Conservation (phyloP, 2,329 filamentous ascomycete species). For the Claviceps pazoutovae region DNA sequence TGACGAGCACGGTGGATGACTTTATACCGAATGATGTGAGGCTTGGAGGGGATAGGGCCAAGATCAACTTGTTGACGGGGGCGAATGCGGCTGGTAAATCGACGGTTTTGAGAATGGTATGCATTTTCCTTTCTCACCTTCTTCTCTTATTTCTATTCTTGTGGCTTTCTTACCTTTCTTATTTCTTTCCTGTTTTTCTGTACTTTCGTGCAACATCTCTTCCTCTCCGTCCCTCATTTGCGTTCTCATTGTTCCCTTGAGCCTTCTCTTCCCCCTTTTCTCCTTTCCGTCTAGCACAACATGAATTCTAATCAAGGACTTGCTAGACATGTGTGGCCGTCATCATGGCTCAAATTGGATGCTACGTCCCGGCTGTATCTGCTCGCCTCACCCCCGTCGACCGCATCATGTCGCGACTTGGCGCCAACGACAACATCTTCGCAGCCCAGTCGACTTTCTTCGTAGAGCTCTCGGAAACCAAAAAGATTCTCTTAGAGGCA, state of each 20-base stretch:
- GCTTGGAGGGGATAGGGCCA: constrained; percentile 66
- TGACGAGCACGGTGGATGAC: constrained; percentile 75
- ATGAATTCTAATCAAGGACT: not conserved
- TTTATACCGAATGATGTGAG: constrained; percentile 94
- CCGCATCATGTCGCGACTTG: constrained; percentile 95
- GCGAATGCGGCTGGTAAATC: constrained; percentile 97
- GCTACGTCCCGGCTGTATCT: constrained; percentile 71
- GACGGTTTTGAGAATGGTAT: constrained; percentile 84
- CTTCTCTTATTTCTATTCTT: constrained; percentile 4
- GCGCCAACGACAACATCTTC: constrained; percentile 98
- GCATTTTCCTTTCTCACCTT: not conserved
- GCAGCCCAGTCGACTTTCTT: constrained; percentile 97
- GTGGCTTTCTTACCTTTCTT: constrained; percentile 12
- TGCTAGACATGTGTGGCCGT: constrained; percentile 77
- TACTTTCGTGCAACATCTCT: not conserved
- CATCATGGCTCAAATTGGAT: constrained; percentile 94
- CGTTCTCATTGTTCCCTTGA: too few relatives aligned
- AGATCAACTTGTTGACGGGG: constrained; percentile 84
- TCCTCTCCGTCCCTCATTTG: too few relatives aligned
- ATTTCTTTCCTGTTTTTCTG: too few relatives aligned
- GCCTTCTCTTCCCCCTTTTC: not conserved
- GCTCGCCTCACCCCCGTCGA: constrained; percentile 83
- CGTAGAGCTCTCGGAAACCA: constrained; percentile 91
- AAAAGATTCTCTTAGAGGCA: constrained; percentile 92
- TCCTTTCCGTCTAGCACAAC: not conserved